Conservation (phyloP, 176 grass and related monocot genomes). For the Carex littledalei region DNA sequence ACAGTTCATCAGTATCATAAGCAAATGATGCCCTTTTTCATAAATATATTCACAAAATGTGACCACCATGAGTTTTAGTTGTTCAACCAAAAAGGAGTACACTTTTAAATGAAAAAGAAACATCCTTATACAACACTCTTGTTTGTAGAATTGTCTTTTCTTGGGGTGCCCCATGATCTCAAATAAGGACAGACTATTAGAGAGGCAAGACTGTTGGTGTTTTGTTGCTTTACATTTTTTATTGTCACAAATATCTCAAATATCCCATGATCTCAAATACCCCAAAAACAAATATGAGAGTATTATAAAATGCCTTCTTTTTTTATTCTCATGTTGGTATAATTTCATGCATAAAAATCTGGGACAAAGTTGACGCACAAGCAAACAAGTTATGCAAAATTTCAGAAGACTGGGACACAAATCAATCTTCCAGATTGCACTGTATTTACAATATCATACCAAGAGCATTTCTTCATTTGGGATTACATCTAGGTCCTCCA, state of each 20-base stretch:
- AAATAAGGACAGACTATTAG: neutral
- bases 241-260: too few species aligned
- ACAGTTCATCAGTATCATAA: neutral
- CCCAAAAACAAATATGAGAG: too few species aligned
- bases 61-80: neutral
- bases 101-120: neutral
- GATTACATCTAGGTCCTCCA: conserved; percentile 96
- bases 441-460: conserved; percentile 36
- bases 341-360: neutral
- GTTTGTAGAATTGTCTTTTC: neutral
- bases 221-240: neutral
- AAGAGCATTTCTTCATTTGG: conserved; percentile 96
- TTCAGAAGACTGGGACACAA: neutral
- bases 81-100: neutral
- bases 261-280: too few species aligned
- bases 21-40: neutral
- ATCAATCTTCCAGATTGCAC: neutral
- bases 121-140: neutral
- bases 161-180: neutral
- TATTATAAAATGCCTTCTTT: neutral
- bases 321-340: neutral
- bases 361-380: neutral
- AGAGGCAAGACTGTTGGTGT: neutral
- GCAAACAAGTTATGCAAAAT: neutral
- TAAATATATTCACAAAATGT: neutral